These are phyloP conservation scores for Rhodotorula mucilaginosa DNA, from an alignment of 1,284 basidiomycete species.

Conservation along the genomic window DNA sequence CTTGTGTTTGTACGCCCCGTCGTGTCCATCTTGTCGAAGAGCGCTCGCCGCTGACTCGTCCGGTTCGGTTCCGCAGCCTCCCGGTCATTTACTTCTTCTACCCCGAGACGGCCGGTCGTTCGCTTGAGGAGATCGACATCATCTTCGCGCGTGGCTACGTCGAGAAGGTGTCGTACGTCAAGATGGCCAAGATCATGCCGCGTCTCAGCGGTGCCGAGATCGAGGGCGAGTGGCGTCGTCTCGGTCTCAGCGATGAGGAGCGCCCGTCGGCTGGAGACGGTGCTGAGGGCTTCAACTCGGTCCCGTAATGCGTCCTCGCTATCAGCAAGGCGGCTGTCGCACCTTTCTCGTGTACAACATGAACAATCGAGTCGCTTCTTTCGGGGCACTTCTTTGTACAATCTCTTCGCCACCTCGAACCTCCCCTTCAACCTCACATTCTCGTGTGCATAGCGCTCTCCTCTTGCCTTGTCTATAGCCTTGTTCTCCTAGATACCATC, in stretches of 20 bases:
- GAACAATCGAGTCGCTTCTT: not conserved
- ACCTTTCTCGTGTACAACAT: not conserved
- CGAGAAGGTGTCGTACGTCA: slow-evolving; percentile 39
- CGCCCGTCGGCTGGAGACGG: not conserved
- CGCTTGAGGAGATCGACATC: slow-evolving; percentile 43
- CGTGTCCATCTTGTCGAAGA: not conserved
- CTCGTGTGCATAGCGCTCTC: not conserved
- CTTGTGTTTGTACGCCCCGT: slow-evolving; percentile 19
- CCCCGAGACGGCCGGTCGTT: slow-evolving; percentile 41
- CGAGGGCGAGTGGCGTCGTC: slow-evolving; percentile 35
- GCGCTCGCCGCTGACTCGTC: not conserved
- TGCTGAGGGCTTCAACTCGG: not conserved
- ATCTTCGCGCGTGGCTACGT: slow-evolving; percentile 46
- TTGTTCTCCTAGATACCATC: not conserved
- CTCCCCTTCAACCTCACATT: not conserved
- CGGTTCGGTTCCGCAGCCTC: slow-evolving; percentile 4
- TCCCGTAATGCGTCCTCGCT: not conserved
- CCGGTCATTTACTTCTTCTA: slow-evolving; percentile 38
- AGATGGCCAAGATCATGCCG: slow-evolving; percentile 42
- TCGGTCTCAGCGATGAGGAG: slow-evolving; percentile 31
- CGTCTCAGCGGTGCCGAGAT: slow-evolving; percentile 33
- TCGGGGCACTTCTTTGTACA: not conserved
- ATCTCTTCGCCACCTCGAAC: not conserved
- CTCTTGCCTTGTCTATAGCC: not conserved
- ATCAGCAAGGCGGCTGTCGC: not conserved